phyloP scores from a whole-genome alignment of 441 rosid species.

The Breynia disticha region DNA sequence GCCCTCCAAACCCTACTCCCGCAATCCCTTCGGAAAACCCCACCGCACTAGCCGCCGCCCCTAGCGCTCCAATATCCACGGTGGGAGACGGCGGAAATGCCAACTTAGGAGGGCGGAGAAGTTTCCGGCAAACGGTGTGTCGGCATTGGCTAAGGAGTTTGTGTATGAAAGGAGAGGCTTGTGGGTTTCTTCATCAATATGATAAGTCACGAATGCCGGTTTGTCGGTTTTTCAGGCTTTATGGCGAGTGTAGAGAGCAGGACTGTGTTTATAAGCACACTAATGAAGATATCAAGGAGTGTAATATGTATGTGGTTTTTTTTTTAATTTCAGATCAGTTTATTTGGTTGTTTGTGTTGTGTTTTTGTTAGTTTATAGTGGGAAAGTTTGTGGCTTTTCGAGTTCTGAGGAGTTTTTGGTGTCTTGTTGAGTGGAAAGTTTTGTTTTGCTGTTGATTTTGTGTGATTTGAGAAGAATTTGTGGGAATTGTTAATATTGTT shows the following conservation, averaged over 20 bases:
- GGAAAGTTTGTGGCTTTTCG: neutral
- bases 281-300: constrained; percentile 94
- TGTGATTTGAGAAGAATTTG: neutral
- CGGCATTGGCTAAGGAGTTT: constrained; percentile 98
- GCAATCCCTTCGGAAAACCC: constrained; percentile 31
- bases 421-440: neutral
- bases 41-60: too few relatives aligned
- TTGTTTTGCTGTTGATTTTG: neutral
- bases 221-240: constrained; percentile 76
- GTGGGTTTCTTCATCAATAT: constrained; percentile 94
- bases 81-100: constrained; percentile 13
- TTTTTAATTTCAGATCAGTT: neutral
- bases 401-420: too few relatives aligned
- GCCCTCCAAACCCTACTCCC: constrained; percentile 48
- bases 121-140: constrained; percentile 97
- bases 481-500: too few relatives aligned
- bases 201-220: constrained; percentile 98
- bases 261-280: constrained; percentile 98
- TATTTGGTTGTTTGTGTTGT: neutral
- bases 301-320: constrained; percentile 62
- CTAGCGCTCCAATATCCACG: too few relatives aligned
- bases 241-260: constrained; percentile 96
- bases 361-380: neutral
- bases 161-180: constrained; percentile 98
- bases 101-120: constrained; percentile 47